Conservation (phyloP, 176 grass and related monocot species). For the Tuctoria greenei region DNA sequence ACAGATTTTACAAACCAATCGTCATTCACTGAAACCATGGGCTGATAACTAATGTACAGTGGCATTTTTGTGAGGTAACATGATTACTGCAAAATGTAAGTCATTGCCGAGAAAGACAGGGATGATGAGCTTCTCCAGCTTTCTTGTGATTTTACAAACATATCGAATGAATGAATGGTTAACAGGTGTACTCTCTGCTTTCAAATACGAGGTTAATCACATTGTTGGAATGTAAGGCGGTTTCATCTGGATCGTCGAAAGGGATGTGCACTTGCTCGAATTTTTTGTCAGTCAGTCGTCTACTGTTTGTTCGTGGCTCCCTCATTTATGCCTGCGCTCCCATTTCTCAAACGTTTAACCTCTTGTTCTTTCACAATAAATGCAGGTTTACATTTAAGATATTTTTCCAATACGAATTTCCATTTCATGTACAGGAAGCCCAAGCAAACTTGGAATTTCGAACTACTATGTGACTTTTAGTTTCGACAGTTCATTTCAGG, state of each 20-base stretch:
- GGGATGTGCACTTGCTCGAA: too few species aligned
- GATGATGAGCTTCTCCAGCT: background rate
- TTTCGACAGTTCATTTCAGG: background rate
- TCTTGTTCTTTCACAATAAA: background rate
- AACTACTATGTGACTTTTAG: too few species aligned
- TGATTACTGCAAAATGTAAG: background rate
- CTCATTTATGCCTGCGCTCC: too few species aligned
- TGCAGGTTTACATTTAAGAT: background rate
- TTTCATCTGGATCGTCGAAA: too few species aligned
- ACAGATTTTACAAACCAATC: background rate
- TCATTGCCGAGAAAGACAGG: background rate
- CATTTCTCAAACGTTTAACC: background rate
- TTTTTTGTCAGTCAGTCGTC: background rate
- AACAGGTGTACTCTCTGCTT: background rate
- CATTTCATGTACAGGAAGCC: background rate
- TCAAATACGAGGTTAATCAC: background rate
- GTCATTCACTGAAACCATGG: background rate
- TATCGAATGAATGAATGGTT: background rate
- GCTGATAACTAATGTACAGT: slow-evolving; percentile 16
- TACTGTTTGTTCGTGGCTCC: too few species aligned
- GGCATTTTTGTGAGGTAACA: slow-evolving; percentile 19
- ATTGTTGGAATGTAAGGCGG: too few species aligned
- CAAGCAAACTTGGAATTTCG: too few species aligned
- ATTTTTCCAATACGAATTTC: background rate
- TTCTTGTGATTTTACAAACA: background rate